Base-by-base conservation (phyloP, 2,329 filamentous ascomycete species). In the Fusarium cicatricum region DNA sequence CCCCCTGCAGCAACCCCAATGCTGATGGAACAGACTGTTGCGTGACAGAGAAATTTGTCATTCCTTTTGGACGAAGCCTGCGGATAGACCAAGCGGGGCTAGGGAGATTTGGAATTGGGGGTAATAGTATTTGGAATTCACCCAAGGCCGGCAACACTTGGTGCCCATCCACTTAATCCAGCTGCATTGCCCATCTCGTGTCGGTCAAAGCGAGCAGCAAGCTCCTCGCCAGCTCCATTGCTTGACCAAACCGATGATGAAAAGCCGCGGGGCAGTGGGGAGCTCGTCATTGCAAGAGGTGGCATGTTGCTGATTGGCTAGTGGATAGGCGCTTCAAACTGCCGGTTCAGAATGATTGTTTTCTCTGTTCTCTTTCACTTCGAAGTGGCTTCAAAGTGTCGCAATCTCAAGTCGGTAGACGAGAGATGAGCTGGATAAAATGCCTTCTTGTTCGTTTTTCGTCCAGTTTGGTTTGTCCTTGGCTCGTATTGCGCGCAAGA, bases 241-340 rank as follows among this genome's bases (percentile, higher is more conserved):
- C 31, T 16, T 62, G 39, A 29, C 45, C 26, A 21, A 21, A 42
- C 11, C 17, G 23, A 56, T 60, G 45, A 53, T 56, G 39, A 51
- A 48, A n/a, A 63, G 26, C 37, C 60, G 60, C 51, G 59, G 60
- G 59, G 59, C 50, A 63, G 59, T 60, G 60, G 59, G n/a, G 59
- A 60, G 50, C 55, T 43, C 34, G 44, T 36, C 31, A 38, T 33
- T 39, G n/a, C 19, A 26, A 37, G 33, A 36, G 23, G 29, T 14
- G 21, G 32, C 36, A 23, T 36, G 28, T 8, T 50, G 40, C 46
- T 64, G 55, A 63, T 62, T 62, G 60, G 60, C 16, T 34, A 28
- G 29, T 12, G 16, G 28, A 16, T 40, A 29, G 28, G 15, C 31
- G 37, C 38, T 32, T 57, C 34, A 32, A 46, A 39, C 40, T 39